Evolutionary conservation across 371 early-diverging fungal genomes (phyloP), one percentile per base, ranked within the genome.

Genomic region (Mucor piriformis): DNA sequence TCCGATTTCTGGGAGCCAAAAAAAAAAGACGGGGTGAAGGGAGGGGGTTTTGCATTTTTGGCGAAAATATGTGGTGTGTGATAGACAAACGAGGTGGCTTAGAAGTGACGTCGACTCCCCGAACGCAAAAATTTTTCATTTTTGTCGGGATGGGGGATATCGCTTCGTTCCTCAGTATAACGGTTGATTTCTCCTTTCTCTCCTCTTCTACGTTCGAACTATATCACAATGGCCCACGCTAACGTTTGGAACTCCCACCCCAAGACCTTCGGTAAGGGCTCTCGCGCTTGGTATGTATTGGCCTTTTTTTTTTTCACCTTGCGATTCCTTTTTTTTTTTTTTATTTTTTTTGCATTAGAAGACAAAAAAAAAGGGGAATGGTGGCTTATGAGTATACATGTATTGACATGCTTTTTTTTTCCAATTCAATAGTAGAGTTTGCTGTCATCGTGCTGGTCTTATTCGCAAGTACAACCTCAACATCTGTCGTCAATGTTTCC

Each of bases 401-500:
- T 13, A 13, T 6, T 42, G n/a, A 42, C 43, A 18, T 42, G 43
- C 12, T 37, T 37, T 15, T 37, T 37, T 37, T 37, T 44, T 44
- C 4, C 10, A 18, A 44, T 44, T 25, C 40, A 23, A 46, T 73
- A 94, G 96, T 90, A 95, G 99, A 72, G 96, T 97, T 81, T 96
- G 95, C 85, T 88, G 94, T 64, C 97, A 99, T 91, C 95, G 90
- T 73, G 96, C 96, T 72, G 99, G 99, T 89, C 88, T 99, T 73
- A 99, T 99, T 87, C 96, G 99, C 89, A 99, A 98, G 90, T 98
- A 98, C 89, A 90, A 89, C 69, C 84, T 99, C 65, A 92, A 97
- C 90, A 85, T 99, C 73, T 99, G 99, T 92, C 95, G 99, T 89
- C 98, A 99, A 88, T 99, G 99, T 92, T 99, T 99, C 94, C 97